Evolutionary conservation across 257 asterid genomes (phyloP).

Genomic region (Datura wrightii): DNA sequence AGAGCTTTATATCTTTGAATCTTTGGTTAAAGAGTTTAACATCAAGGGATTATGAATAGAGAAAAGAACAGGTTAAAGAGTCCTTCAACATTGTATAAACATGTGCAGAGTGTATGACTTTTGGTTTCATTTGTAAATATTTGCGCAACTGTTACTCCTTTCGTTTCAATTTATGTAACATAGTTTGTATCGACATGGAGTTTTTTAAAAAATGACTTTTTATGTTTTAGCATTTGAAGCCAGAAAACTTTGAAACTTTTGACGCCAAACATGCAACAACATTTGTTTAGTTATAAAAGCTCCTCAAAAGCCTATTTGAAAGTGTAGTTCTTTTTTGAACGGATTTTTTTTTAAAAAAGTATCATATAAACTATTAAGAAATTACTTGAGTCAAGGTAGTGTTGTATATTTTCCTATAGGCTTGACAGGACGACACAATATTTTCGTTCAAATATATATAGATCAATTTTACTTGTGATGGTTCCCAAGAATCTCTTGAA

Average conservation of each 20-base stretch:
- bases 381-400: too few species aligned
- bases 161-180: neutral
- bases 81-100: neutral
- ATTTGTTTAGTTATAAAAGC: neutral
- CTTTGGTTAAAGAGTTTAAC: neutral
- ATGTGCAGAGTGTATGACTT: neutral
- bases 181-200: neutral
- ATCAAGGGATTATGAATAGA: conserved; percentile 11
- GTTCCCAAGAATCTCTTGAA: too few species aligned
- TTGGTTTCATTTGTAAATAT: conserved; percentile 14
- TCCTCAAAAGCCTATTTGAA: neutral
- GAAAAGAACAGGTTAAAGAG: neutral
- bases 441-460: too few species aligned
- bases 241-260: neutral
- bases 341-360: too few species aligned
- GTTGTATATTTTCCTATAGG: too few species aligned
- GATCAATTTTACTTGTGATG: too few species aligned
- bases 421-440: too few species aligned
- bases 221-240: neutral
- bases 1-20: conserved; percentile 16
- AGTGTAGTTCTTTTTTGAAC: neutral
- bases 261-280: neutral
- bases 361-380: too few species aligned
- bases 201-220: neutral
- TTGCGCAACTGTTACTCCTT: neutral